Base-by-base conservation (phyloP, 2,329 filamentous ascomycete genomes). In the Beauveria asiatica region DNA sequence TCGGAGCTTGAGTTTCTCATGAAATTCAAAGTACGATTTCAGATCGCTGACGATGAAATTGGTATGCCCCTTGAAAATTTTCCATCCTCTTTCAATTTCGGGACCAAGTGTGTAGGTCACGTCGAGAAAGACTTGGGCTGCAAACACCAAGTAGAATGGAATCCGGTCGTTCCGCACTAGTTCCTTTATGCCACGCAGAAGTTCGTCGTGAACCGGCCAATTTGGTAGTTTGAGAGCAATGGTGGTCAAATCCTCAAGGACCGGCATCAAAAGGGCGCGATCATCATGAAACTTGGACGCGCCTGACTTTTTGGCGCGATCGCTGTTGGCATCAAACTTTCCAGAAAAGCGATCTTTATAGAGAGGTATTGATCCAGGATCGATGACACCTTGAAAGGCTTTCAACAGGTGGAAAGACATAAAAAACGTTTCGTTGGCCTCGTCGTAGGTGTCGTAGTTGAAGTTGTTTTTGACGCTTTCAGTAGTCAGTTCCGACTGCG, bases 211-310 rank as follows among this genome's bases (percentile, higher is more conserved):
- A 1, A 63, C 64, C 39, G 66, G 71, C 49, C 69, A 58, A 0
- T 46, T 13, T 30, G 65, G 56, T 1, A 59, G 62, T n/a, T 63
- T 64, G 4, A 57, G 55, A 21, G 17, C 10, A 16, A 59, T 8
- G 5, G 48, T 59, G 3, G 11, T 51, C 25, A 52, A 37, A 44
- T 65, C 61, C 1, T 68, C 65, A 4, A 74, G 63, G 42, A 70
- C 62, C 33, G 65, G 60, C 11, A 70, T 59, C 21, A 74, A 60
- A 17, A 74, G 62, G 41, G 69, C 67, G 51, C 70, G 70, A 62
- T 74, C 71, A 64, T 74, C 71, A 5, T 68, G 62, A 59, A 70
- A 73, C 61, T 71, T 72, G 23, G 72, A 62, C 17, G 62, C 56
- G 9, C 63, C 27, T 33, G 61, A 68, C 66, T 70, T 73, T 42